Base-by-base conservation (phyloP, 2,329 filamentous ascomycete genomes). In the Paecilomyces sp. region DNA sequence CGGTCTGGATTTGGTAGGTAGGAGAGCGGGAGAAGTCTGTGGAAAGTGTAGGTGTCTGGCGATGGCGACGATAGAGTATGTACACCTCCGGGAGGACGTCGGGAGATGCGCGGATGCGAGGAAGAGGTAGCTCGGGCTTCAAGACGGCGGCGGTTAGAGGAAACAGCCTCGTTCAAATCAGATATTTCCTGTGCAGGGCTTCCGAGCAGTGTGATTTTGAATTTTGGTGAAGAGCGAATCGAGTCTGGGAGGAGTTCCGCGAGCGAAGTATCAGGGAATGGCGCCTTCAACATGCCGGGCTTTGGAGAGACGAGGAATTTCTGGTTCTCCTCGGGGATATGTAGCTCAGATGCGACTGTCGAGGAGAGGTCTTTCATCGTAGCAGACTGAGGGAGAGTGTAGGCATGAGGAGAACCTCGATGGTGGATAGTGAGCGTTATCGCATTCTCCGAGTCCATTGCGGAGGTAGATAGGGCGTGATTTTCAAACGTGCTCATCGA, bases 41-140 rank as follows among this genome's bases (percentile, higher is more conserved):
- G 83, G 76, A 99, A 99, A 0, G 90, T 96, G 77, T 96, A 96
- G 61, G 68, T 94, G 75, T 92, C 93, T 58, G 62, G 62, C 7
- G 69, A 68, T 8, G 62, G 60, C 28, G 67, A 58, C 15, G 63
- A 67, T 51, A 73, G 59, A 1, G 70, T 74, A 59, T 69, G 69
- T 57, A 71, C 64, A 9, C 69, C 70, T 18, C 64, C 60, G 24
- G 55, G 50, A 55, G 56, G 28, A 28, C 57, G 58, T 55, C 54
- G 58, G 22, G 57, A 54, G 55, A 58, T 41, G 47, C 59, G 47
- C 55, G 60, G 47, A 28, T 53, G 65, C 62, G 47, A 64, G 66
- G 50, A 56, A 31, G 50, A 41, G 25, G 36, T 56, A n/a, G 69
- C 64, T 53, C 72, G 68, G 8, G 73, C 64, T 57, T 71, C 65